Conservation (phyloP, 2,329 filamentous ascomycete species). For the Tolypocladium ovalisporum region DNA sequence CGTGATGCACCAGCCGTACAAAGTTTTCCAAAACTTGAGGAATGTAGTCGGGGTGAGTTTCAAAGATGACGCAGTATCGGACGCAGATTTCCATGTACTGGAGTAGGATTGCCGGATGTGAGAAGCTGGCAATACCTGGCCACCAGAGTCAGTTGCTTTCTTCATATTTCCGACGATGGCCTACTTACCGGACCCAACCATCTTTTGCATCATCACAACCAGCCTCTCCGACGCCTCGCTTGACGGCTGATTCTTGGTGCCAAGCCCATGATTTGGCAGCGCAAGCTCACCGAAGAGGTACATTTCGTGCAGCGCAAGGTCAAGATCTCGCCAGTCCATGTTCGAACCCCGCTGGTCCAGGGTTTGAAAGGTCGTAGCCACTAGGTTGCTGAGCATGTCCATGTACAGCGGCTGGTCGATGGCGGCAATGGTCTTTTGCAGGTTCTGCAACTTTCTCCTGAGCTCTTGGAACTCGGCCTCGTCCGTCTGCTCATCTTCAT, state of each 20-base stretch:
- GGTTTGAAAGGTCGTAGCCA: constrained; percentile 78
- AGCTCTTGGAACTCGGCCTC: constrained; percentile 97
- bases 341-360: constrained; percentile 61
- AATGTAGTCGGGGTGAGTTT: constrained; percentile 70
- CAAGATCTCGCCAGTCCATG: constrained; percentile 90
- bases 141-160: background rate
- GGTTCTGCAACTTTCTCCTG: constrained; percentile 74
- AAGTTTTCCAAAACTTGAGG: constrained; percentile 85
- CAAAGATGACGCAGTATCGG: constrained; percentile 86
- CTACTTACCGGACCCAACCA: constrained; percentile 77
- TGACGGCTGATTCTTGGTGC: constrained; percentile 72
- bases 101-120: constrained; percentile 82
- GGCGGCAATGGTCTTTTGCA: constrained; percentile 86
- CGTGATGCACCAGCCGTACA: constrained; percentile 79
- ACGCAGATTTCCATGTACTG: constrained; percentile 99
- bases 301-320: constrained; percentile 91
- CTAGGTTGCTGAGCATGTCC: constrained; percentile 74
- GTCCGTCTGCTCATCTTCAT: constrained; percentile 89
- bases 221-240: constrained; percentile 70
- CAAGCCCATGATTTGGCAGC: constrained; percentile 78
- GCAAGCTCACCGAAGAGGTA: constrained; percentile 90
- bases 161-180: background rate
- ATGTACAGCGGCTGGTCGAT: constrained; percentile 85
- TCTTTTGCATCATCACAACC: constrained; percentile 85
- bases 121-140: constrained; percentile 69